Percentiles rank a stretch among this genome's conserved stretches.
Conservation (phyloP, 257 asterid species). For the Nicotiana attenuata region DNA sequence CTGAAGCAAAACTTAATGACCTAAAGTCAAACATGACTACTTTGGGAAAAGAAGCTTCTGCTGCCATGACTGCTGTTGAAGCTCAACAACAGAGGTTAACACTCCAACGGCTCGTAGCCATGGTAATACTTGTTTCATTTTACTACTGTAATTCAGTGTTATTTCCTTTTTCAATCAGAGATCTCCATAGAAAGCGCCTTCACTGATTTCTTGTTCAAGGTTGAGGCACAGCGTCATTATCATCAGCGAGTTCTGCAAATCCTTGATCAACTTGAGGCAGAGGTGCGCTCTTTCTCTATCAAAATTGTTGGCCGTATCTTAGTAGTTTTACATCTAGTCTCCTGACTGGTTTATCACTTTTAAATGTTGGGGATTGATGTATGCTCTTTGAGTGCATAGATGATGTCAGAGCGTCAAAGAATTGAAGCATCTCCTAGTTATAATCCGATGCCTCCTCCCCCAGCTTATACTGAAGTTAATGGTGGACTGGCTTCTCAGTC, state of each 20-base stretch:
- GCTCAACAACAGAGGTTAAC: slow-evolving; percentile 63
- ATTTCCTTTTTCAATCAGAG: not conserved
- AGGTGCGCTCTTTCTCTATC: slow-evolving; percentile 35
- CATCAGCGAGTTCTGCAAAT: slow-evolving; percentile 52
- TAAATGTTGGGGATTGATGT: not conserved
- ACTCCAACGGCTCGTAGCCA: slow-evolving; percentile 48
- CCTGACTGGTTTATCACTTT: not conserved
- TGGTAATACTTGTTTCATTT: slow-evolving; percentile 32
- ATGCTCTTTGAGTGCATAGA: slow-evolving; percentile 28
- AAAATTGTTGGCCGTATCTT: not conserved
- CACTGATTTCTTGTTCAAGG: slow-evolving; percentile 30
- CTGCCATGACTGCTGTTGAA: slow-evolving; percentile 69
- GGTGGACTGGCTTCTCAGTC: slow-evolving; percentile 29
- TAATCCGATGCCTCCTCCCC: slow-evolving; percentile 28
- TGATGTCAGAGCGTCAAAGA: slow-evolving; percentile 54
- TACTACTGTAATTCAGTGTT: not conserved
- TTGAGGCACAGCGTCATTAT: slow-evolving; percentile 61
- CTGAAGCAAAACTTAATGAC: slow-evolving; percentile 56
- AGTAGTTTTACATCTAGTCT: not conserved
- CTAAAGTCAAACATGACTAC: slow-evolving; percentile 55
- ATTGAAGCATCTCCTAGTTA: slow-evolving; percentile 32
- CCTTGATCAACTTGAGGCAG: slow-evolving; percentile 66
- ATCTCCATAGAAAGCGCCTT: not conserved
- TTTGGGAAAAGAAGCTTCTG: slow-evolving; percentile 58
- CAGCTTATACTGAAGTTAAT: slow-evolving; percentile 30